Percentiles rank a stretch among this genome's conserved stretches.
Evolutionary conservation across 1,139 yeast genomes (phyloP).

Genomic region (Kurtzmaniella quercitrusa): DNA sequence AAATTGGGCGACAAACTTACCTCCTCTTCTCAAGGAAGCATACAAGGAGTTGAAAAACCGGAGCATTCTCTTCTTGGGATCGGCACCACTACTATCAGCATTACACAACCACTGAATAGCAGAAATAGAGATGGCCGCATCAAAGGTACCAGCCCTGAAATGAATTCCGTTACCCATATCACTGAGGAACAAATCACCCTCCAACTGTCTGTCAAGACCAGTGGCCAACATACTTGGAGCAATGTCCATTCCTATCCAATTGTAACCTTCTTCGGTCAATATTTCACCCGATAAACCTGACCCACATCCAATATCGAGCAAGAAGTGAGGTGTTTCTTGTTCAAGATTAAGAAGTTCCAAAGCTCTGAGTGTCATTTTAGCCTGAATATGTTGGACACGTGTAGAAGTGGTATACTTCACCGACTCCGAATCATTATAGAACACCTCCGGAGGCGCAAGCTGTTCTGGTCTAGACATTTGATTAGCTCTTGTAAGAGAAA

Average conservation of each 20-base stretch:
- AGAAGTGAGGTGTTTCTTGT: slow-evolving; percentile 60
- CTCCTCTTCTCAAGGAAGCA: slow-evolving; percentile 86
- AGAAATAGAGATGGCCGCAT: slow-evolving; percentile 92
- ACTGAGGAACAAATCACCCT: slow-evolving; percentile 85
- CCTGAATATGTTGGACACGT: slow-evolving; percentile 97
- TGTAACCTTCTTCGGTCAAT: slow-evolving; percentile 86
- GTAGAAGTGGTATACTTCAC: slow-evolving; percentile 86
- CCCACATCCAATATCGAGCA: slow-evolving; percentile 95
- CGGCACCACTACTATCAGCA: slow-evolving; percentile 80
- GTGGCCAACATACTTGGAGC: slow-evolving; percentile 95
- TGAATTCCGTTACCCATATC: slow-evolving; percentile 96
- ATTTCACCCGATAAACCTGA: slow-evolving; percentile 96
- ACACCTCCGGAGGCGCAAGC: slow-evolving; percentile 95
- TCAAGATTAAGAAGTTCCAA: slow-evolving; percentile 74
- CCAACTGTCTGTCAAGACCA: slow-evolving; percentile 86
- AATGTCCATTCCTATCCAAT: slow-evolving; percentile 97
- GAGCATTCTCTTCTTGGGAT: slow-evolving; percentile 81
- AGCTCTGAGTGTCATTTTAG: slow-evolving; percentile 94
- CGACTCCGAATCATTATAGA: slow-evolving; percentile 87
- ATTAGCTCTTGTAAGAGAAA: neutral
- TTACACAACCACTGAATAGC: slow-evolving; percentile 98
- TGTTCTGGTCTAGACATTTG: slow-evolving; percentile 96
- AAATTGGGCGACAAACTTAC: slow-evolving; percentile 95
- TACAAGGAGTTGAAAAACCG: slow-evolving; percentile 85
- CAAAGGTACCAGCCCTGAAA: slow-evolving; percentile 93